Percentiles rank a stretch among this genome's conserved stretches.
Evolutionary conservation across 129 eudicot species (phyloP).

Genomic region (Kitagawia praeruptora): DNA sequence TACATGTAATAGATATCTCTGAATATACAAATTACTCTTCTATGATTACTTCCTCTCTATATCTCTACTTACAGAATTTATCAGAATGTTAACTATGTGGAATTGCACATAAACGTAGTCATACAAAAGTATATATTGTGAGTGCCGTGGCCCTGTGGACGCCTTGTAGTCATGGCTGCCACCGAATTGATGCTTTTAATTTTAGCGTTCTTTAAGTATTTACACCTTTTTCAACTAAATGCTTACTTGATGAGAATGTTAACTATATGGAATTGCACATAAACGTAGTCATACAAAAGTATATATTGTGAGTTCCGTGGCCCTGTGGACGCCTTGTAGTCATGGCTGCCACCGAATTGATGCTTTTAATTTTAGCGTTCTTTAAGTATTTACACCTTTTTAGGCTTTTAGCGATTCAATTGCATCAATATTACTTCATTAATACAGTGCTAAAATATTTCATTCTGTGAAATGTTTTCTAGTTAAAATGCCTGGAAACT

Average conservation of each 20-base stretch:
- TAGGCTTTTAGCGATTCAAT: not conserved
- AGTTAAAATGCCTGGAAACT: conserved; percentile 73
- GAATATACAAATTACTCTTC: no score
- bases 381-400: not conserved
- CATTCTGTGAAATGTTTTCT: not conserved
- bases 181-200: no score
- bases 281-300: not conserved
- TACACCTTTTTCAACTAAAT: no score
- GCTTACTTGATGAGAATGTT: not conserved
- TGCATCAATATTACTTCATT: not conserved
- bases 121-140: no score
- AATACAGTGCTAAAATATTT: conserved; percentile 11
- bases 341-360: not conserved
- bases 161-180: no score
- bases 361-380: not conserved
- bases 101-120: no score
- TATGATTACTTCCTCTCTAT: no score
- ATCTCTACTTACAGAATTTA: no score
- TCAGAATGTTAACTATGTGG: no score
- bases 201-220: no score
- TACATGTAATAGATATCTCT: no score
- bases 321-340: not conserved
- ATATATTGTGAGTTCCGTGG: not conserved
- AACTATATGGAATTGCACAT: not conserved
- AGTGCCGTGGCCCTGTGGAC: no score